A percentile compares a stretch with the other conserved stretches of the same genome.
phyloP scores from a whole-genome alignment of 1,284 basidiomycete species.

The Coniferiporia sulphurascens region DNA sequence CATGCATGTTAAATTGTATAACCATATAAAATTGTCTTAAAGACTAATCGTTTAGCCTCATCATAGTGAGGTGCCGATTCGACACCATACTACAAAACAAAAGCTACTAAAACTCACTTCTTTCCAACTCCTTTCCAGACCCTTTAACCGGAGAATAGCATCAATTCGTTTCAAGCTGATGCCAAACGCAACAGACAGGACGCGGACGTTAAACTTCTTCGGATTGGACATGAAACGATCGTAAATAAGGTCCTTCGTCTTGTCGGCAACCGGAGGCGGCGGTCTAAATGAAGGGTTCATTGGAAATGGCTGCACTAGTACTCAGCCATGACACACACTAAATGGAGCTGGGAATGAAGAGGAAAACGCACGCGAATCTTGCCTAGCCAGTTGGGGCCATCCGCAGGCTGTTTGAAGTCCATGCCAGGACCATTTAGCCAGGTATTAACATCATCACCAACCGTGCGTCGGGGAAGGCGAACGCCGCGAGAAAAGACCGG shows the following conservation, averaged over 20 bases:
- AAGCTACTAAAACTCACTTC: conserved; percentile 48
- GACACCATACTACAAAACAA: conserved; percentile 7
- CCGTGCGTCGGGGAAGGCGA: not conserved
- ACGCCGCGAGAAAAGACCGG: conserved; percentile 8
- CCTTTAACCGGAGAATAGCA: conserved; percentile 75
- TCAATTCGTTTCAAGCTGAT: conserved; percentile 72
- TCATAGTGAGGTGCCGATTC: conserved; percentile 34
- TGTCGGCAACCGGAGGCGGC: conserved; percentile 66
- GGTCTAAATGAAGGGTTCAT: conserved; percentile 78
- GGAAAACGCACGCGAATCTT: conserved; percentile 6
- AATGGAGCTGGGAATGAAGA: conserved; percentile 1
- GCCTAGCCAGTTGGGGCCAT: conserved; percentile 17
- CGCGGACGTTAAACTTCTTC: conserved; percentile 50
- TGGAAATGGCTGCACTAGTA: conserved; percentile 63
- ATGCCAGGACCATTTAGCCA: conserved; percentile 14
- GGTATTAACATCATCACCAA: conserved; percentile 7
- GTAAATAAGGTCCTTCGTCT: conserved; percentile 50
- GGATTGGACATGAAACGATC: conserved; percentile 54
- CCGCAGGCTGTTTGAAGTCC: conserved; percentile 2
- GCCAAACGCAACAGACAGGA: conserved; percentile 53
- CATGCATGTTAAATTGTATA: conserved; percentile 40
- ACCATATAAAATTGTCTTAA: conserved; percentile 70
- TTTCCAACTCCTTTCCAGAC: conserved; percentile 62
- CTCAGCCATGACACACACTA: conserved; percentile 12
- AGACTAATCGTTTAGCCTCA: conserved; percentile 81